Conservation (phyloP, 176 grass and related monocot species). For the Lolium perenne region DNA sequence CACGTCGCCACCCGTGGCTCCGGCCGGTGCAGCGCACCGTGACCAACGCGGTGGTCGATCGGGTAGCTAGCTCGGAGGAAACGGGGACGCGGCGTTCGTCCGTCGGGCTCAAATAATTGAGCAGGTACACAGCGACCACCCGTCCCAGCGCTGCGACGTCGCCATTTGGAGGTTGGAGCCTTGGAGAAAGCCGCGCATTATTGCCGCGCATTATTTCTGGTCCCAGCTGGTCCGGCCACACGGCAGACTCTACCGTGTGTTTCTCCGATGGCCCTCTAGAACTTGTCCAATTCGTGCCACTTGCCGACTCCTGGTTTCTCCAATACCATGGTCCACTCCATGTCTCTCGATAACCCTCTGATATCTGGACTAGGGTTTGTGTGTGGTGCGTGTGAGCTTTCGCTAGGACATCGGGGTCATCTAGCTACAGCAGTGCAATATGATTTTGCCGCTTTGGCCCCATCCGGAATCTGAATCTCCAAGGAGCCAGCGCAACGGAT, state of each 20-base stretch:
- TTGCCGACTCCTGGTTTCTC: not conserved
- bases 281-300: not conserved
- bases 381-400: slow-evolving; percentile 1
- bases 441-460: not conserved
- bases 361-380: not conserved
- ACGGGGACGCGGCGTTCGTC: not conserved
- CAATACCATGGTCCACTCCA: too few relatives aligned
- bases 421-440: too few relatives aligned
- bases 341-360: not conserved
- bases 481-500: not conserved
- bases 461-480: slow-evolving; percentile 1
- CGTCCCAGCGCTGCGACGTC: not conserved
- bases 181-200: slow-evolving; percentile 6
- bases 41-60: not conserved
- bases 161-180: not conserved
- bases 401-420: not conserved
- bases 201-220: slow-evolving; percentile 1
- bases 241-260: not conserved
- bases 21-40: not conserved
- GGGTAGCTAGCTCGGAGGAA: not conserved
- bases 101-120: slow-evolving; percentile 27
- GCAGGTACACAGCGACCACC: not conserved
- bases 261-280: not conserved
- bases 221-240: not conserved
- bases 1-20: not conserved